These are phyloP conservation scores for Aspergillus persii DNA, from an alignment of 2,329 filamentous ascomycete species.

Conservation along the genomic window DNA sequence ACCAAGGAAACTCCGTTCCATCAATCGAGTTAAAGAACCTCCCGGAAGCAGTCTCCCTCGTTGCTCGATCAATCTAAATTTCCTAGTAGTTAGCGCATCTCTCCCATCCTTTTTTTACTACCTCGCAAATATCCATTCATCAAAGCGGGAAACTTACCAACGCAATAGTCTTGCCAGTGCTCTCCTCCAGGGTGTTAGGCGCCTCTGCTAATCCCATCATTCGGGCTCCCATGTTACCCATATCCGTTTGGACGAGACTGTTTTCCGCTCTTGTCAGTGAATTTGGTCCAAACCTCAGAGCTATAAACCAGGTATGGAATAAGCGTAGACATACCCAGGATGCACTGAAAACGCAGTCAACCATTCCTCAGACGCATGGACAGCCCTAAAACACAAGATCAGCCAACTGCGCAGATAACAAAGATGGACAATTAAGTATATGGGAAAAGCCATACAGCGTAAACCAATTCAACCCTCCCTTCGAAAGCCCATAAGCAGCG, in stretches of 20 bases:
- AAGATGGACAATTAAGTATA: not conserved
- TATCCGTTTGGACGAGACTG: constrained; percentile 6
- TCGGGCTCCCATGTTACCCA: constrained; percentile 1
- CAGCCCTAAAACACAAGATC: not conserved
- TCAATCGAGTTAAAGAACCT: constrained; percentile 6
- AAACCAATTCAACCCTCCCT: not conserved
- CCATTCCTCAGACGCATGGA: constrained; percentile 1
- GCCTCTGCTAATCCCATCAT: constrained; percentile 1
- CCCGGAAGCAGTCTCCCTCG: not conserved
- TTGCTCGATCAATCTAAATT: constrained; percentile 2
- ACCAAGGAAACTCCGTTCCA: constrained; percentile 9
- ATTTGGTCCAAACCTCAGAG: not conserved
- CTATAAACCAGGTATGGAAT: too few species aligned
- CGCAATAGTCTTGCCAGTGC: not conserved
- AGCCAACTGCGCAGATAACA: not conserved
- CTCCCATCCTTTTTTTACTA: too few species aligned
- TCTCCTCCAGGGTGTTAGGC: constrained; percentile 2
- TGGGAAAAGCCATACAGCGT: not conserved
- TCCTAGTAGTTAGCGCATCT: too few species aligned
- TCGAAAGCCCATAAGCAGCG: not conserved
- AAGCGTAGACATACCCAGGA: constrained; percentile 3
- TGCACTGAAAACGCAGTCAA: constrained; percentile 4
- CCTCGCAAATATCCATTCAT: not conserved
- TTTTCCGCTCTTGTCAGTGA: not conserved
- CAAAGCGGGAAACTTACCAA: not conserved